Conservation (phyloP, 179 eudicot species). For the Patellifolia procumbens region DNA sequence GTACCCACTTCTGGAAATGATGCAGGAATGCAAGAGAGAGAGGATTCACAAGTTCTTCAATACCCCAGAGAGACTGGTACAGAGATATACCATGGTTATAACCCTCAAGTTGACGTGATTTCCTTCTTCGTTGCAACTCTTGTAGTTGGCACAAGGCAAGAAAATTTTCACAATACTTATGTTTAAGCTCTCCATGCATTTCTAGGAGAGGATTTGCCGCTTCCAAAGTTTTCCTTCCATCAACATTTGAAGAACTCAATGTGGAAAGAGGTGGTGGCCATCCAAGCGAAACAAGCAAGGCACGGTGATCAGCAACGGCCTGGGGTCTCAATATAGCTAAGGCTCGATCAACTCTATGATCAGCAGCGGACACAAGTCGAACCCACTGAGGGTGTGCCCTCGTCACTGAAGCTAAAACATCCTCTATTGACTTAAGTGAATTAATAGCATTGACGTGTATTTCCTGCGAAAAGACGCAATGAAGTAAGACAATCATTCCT, state of each 20-base stretch:
- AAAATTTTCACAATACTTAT: conserved; percentile 74
- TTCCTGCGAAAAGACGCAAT: conserved; percentile 46
- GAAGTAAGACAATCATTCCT: conserved; percentile 8
- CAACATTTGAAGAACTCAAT: conserved; percentile 47
- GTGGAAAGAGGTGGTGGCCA: conserved; percentile 93
- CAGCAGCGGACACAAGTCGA: conserved; percentile 81
- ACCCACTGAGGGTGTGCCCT: conserved; percentile 76
- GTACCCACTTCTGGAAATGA: conserved; percentile 83
- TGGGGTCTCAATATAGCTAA: conserved; percentile 87
- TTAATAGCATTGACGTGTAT: conserved; percentile 55
- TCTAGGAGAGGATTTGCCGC: conserved; percentile 68
- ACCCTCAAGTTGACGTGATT: conserved; percentile 79
- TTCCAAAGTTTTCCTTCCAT: conserved; percentile 44
- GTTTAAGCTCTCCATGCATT: conserved; percentile 74
- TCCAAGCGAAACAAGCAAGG: conserved; percentile 74
- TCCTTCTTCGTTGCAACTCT: conserved; percentile 75
- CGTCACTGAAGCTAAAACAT: conserved; percentile 57
- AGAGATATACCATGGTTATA: conserved; percentile 44
- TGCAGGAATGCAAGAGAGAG: conserved; percentile 65
- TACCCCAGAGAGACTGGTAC: conserved; percentile 88
- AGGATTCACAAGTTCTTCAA: conserved; percentile 91
- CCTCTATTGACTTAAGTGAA: conserved; percentile 64
- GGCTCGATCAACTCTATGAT: conserved; percentile 86
- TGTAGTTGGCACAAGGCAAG: conserved; percentile 79
- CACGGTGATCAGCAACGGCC: conserved; percentile 84